Base-by-base conservation (phyloP, 1,139 yeast species). In the Diutina scorzettiae region DNA sequence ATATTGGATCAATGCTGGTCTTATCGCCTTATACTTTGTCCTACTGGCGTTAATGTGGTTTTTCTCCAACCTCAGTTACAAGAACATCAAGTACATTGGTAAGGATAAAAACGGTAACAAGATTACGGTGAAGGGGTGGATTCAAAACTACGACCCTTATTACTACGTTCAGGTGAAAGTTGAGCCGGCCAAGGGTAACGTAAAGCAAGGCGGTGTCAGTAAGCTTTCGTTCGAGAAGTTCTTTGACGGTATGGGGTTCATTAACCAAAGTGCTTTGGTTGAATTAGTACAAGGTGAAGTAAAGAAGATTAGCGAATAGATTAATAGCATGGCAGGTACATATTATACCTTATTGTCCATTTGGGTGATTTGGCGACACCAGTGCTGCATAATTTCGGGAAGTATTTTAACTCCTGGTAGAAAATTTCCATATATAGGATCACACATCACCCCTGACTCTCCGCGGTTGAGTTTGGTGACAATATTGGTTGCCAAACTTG, bases 81-180 rank as follows among this genome's bases (percentile, higher is more conserved):
- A 74, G 51, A 64, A 77, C 46, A 71, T 74, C 41, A 72, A 76
- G 45, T 87, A 76, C 54, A 62, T 67, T 18, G 96, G 95, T 1
- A 56, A 55, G 45, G 54, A 51, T 36, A 60, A 61, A 39, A 57
- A 59, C 14, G 56, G 60, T 2, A 53, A 63, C 36, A 65, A 66
- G 48, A 46, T 76, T 3, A 51, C 57, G 8, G 57, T 73, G 16
- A 58, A 60, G 4, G 56, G 70, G 3, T 59, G 61, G 51, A 60
- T 73, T 11, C 53, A 57, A 11, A 69, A 67, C 43, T 64, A 58
- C 41, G 70, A 67, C n/a, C 78, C 79, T 1, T 47, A 60, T 2
- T 73, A 73, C 50, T 45, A 61, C 25, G 48, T 71, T 14, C 57
- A 53, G 33, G 44, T 73, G 11, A 54, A 51, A 16, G 47, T 55